Evolutionary conservation across 768 basidiomycete species (phyloP), one percentile per base, ranked within the genome.

Genomic region (Termitomyces sp.): DNA sequence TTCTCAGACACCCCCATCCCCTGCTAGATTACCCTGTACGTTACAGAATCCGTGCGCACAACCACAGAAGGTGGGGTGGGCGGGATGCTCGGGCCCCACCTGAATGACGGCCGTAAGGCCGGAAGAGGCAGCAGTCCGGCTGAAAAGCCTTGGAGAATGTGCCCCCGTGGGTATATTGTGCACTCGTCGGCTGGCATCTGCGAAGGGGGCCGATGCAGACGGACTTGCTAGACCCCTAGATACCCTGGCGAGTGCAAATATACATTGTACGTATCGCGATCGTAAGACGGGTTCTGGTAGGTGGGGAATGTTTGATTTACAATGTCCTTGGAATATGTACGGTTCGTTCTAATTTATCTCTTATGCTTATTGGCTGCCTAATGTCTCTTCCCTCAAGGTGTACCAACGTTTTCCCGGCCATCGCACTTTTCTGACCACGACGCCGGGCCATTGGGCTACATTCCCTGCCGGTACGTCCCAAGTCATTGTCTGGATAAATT

Each of bases 31-130:
- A 30, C 35, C 35, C n/a, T 6, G 22, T 22, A 9, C n/a, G 18
- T 56, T 56, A 56, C 32, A 2, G 55, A 47, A 56, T 56, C 55
- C 55, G 22, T 56, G 2, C 55, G 46, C 36, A 48, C 55, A 56
- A 54, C 46, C 55, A 48, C 55, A 56, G 35, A 56, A 20, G 55
- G 55, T 48, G 54, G 46, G 56, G 56, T 36, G 30, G 54, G 54
- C 46, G 47, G 35, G 56, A 57, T 47, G 38, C 40, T 28, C 26
- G 38, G 12, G 47, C 48, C 48, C 55, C 46, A 48, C 55, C 47
- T 30, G 38, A 56, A 49, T 38, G 55, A 40, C 46, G 48, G 55
- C 20, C 38, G 56, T 49, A 42, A 36, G 35, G 54, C 48, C 26
- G 45, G 48, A 40, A 57, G 56, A 57, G 56, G 56, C 40, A 50